Base-by-base conservation (phyloP, 306 rosid genomes). In the Prosopis cineraria region DNA sequence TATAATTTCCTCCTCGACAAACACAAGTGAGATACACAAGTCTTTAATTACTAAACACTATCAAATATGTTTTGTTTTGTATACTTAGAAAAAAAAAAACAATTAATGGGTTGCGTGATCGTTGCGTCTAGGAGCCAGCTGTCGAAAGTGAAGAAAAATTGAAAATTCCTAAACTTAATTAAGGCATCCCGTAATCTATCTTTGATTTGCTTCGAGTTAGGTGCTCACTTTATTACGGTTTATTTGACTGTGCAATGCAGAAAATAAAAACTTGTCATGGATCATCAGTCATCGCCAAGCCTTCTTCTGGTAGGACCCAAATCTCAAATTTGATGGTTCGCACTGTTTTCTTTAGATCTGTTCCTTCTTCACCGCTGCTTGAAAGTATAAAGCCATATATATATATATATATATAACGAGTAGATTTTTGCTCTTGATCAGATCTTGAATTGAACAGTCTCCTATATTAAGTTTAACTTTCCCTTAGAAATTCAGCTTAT, bases 121-220 rank as follows among this genome's bases (percentile, higher is more conserved):
- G 31, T 55, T 68, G 48, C 50, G 36, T 6, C 58, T 59, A 82
- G 82, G 82, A 79, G n/a, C 79, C 78, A 58, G 63, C 64, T 81
- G 43, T 73, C 68, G 67, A 73, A 64, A 69, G 39, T 79, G 41
- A 55, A 75, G 66, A 67, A 36, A 82, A 22, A n/a, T n/a, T n/a
- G n/a, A n/a, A 44, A 68, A 71, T 79, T 79, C 83, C 63, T 64
- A 67, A 12, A 59, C 12, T 37, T 62, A 55, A 52, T n/a, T 24
- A 62, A 30, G 58, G 60, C 22, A 24, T 56, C 63, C 16, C 7
- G 5, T 82, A 59, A 59, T 29, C 36, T 24, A 77, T 77, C 43
- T 56, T 77, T 73, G 62, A 78, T 72, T 40, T 30, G 43, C 68
- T 39, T 36, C 19, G 67, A 78, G 13, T 53, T 36, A 55, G 58